phyloP scores from a whole-genome alignment of 139 green algal species.

The Penium margaritaceum region DNA sequence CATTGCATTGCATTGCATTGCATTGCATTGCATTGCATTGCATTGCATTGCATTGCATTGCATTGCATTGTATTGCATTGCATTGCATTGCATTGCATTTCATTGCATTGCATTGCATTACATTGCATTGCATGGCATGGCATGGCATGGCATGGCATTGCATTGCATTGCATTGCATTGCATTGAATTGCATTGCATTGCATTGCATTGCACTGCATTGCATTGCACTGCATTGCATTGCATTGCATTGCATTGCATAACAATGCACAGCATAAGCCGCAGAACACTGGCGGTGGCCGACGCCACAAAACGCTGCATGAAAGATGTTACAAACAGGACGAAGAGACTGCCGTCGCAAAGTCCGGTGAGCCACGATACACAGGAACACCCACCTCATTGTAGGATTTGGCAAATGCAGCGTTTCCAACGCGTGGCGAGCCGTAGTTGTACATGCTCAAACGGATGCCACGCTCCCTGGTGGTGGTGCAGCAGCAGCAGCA shows the following conservation, averaged over 20 bases:
- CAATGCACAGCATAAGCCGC: neutral
- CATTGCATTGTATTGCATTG: too few relatives aligned
- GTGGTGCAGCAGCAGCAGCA: neutral
- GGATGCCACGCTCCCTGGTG: constrained; percentile 1
- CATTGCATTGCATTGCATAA: neutral
- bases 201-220: too few relatives aligned
- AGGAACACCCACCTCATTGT: constrained; percentile 5
- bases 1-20: neutral
- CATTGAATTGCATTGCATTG: too few relatives aligned
- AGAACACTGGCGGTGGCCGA: neutral
- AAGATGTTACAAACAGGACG: neutral
- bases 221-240: constrained; percentile 3
- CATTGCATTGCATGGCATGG: too few relatives aligned
- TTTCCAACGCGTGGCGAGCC: constrained; percentile 49
- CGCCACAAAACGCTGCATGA: too few relatives aligned
- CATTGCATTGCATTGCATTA: too few relatives aligned
- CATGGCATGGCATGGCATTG: too few relatives aligned
- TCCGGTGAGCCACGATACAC: neutral
- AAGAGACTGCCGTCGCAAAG: neutral
- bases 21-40: neutral
- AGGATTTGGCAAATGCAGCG: constrained; percentile 38
- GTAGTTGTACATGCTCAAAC: constrained; percentile 48
- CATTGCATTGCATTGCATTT: too few relatives aligned
- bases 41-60: neutral
- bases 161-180: too few relatives aligned